Conservation (phyloP, 164 flowering plant genomes). For the Cinnamomum micranthum region DNA sequence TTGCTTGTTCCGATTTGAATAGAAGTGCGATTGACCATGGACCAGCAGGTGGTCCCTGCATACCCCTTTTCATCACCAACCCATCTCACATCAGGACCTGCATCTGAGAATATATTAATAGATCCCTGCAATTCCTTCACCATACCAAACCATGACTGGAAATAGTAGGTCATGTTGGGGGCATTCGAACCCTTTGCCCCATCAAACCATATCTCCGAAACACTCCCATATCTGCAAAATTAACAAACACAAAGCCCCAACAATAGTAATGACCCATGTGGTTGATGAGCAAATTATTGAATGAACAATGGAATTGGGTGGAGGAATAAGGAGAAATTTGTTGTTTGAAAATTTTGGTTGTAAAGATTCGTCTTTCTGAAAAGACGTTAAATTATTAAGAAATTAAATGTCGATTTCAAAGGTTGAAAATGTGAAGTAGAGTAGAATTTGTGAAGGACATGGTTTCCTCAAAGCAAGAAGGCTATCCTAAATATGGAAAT, state of each 20-base stretch:
- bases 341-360: too few species aligned
- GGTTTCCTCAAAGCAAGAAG: too few species aligned
- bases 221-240: conserved; percentile 58
- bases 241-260: not conserved
- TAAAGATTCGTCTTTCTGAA: too few species aligned
- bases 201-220: conserved; percentile 93
- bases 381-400: too few species aligned
- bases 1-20: conserved; percentile 64
- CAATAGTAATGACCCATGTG: not conserved
- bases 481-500: too few species aligned
- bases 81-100: conserved; percentile 90
- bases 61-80: conserved; percentile 79
- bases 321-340: too few species aligned
- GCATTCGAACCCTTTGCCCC: conserved; percentile 85
- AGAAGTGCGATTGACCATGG: conserved; percentile 62
- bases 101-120: conserved; percentile 88
- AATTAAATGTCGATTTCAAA: too few species aligned
- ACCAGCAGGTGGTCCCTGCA: conserved; percentile 82
- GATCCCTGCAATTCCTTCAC: conserved; percentile 79
- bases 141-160: conserved; percentile 81
- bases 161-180: conserved; percentile 74
- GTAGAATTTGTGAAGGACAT: too few species aligned
- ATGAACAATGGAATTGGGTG: too few species aligned
- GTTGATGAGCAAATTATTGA: not conserved
- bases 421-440: too few species aligned